phyloP scores from a whole-genome alignment of 305 asterid species.

The Rubia peregrina region DNA sequence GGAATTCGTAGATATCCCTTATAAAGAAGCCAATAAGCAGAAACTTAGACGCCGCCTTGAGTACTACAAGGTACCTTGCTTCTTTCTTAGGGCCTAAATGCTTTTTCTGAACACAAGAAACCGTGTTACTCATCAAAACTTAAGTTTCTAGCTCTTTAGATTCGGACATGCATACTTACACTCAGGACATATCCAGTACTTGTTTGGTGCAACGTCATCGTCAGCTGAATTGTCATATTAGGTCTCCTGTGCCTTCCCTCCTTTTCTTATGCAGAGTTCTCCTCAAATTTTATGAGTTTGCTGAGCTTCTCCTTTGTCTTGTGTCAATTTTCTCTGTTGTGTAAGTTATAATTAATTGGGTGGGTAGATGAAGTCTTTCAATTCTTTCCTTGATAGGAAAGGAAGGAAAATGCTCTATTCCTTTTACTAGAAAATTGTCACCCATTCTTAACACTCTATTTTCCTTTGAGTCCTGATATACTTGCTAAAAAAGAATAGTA shows the following conservation, averaged over 20 bases:
- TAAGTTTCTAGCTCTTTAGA: background rate
- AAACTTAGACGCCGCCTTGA: slow-evolving; percentile 72
- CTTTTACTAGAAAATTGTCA: background rate
- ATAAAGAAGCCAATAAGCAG: slow-evolving; percentile 72
- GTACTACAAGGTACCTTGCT: slow-evolving; percentile 57
- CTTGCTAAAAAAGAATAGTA: background rate
- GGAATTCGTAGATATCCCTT: slow-evolving; percentile 74
- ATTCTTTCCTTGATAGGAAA: background rate
- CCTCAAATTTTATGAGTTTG: background rate
- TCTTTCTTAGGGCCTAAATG: background rate
- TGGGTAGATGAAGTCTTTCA: background rate
- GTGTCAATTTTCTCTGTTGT: background rate
- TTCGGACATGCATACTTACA: background rate
- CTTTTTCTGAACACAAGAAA: background rate
- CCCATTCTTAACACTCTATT: background rate
- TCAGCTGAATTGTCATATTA: background rate
- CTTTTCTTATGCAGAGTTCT: background rate
- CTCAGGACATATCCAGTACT: background rate
- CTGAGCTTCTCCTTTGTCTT: background rate
- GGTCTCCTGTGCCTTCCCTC: background rate
- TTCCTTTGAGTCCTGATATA: too few relatives aligned
- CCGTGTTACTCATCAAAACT: background rate
- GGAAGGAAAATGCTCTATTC: background rate
- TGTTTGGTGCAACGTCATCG: background rate
- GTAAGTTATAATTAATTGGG: background rate